A percentile compares a stretch with the other conserved stretches of the same genome.
phyloP scores from a whole-genome alignment of 2,329 filamentous ascomycete genomes.

The Xylariales sp. region DNA sequence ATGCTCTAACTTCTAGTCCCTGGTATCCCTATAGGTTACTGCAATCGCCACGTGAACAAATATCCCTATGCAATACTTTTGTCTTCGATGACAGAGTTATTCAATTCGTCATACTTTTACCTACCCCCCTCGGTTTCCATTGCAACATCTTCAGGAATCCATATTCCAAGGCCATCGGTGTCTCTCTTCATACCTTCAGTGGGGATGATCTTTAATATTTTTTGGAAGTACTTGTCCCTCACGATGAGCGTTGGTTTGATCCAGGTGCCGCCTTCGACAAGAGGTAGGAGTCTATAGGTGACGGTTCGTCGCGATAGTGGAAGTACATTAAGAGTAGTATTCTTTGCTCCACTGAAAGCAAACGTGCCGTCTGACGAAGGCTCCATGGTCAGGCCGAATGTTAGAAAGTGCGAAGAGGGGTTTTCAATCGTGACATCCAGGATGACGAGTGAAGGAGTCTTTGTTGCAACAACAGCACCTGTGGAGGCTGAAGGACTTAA shows the following conservation, averaged over 20 bases:
- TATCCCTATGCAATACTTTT: too few relatives aligned
- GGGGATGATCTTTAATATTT: constrained; percentile 75
- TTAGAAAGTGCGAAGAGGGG: constrained; percentile 88
- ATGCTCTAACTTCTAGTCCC: too few relatives aligned
- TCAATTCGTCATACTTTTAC: too few relatives aligned
- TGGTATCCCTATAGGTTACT: too few relatives aligned
- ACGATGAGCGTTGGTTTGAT: constrained; percentile 71
- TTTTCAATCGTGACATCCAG: constrained; percentile 76
- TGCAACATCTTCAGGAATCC: constrained; percentile 45
- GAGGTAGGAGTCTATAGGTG: constrained; percentile 71
- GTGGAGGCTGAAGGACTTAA: too few relatives aligned
- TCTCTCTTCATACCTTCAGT: constrained; percentile 67
- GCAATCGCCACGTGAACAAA: too few relatives aligned
- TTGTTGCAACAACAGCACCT: too few relatives aligned
- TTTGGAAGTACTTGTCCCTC: constrained; percentile 89
- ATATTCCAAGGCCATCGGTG: constrained; percentile 60
- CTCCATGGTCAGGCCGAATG: constrained; percentile 90
- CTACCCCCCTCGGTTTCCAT: constrained; percentile 21
- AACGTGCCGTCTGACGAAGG: constrained; percentile 88
- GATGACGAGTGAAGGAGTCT: constrained; percentile 35
- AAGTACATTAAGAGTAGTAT: constrained; percentile 72
- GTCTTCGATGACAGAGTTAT: too few relatives aligned
- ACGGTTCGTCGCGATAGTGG: constrained; percentile 73
- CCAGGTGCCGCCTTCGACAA: constrained; percentile 54
- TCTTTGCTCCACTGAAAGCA: constrained; percentile 86